Conservation (phyloP, 1,284 basidiomycete genomes). For the Leccinum fuscescens region DNA sequence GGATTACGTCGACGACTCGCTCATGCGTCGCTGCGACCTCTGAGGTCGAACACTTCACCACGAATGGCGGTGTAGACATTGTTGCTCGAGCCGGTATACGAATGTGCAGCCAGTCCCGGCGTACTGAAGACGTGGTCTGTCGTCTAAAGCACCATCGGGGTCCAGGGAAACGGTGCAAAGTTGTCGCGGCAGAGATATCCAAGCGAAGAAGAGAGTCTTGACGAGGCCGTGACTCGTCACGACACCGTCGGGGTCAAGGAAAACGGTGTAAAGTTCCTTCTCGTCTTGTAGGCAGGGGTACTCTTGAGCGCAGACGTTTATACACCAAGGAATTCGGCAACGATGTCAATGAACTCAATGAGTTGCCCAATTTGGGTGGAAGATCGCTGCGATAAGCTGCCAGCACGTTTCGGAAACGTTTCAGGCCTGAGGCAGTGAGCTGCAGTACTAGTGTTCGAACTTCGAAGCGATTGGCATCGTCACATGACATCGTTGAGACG, state of each 20-base stretch:
- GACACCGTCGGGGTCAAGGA: constrained; percentile 90
- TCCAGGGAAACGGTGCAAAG: constrained; percentile 92
- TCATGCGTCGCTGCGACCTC: constrained; percentile 48
- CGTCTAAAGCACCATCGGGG: constrained; percentile 90
- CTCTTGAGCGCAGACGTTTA: constrained; percentile 73
- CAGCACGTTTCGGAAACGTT: too few species aligned
- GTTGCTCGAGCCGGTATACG: constrained; percentile 59
- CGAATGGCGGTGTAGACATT: constrained; percentile 83
- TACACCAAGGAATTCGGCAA: constrained; percentile 91
- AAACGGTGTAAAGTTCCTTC: constrained; percentile 93
- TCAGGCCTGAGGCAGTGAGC: too few species aligned
- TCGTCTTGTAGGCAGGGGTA: constrained; percentile 78
- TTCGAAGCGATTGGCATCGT: constrained; percentile 53
- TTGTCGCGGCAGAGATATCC: constrained; percentile 91
- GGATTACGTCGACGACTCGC: too few species aligned
- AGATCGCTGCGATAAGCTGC: too few species aligned
- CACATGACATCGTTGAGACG: constrained; percentile 32
- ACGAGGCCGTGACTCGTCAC: constrained; percentile 79
- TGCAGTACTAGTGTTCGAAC: constrained; percentile 42
- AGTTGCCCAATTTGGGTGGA: too few species aligned
- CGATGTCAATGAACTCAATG: too few species aligned
- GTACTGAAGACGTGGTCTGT: constrained; percentile 88
- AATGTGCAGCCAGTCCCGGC: constrained; percentile 76
- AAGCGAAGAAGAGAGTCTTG: constrained; percentile 92
- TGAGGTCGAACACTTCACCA: constrained; percentile 91